phyloP scores from a whole-genome alignment of 352 stramenopile genomes.

The Phytophthora tubulina region DNA sequence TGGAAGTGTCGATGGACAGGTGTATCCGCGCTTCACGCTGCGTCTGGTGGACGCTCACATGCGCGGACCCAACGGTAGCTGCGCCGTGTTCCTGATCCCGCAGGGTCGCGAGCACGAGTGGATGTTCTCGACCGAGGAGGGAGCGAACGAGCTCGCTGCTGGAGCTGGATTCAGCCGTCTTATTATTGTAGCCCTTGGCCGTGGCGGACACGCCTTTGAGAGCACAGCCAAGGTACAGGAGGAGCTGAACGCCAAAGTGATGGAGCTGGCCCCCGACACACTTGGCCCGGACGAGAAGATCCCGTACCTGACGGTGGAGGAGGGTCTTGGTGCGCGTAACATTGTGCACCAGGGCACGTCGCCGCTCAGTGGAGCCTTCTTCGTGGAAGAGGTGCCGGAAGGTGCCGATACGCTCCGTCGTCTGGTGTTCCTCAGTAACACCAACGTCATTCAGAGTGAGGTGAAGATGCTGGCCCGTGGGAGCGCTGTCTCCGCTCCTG shows the following conservation, averaged over 20 bases:
- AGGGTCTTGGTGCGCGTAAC: slow-evolving; percentile 66
- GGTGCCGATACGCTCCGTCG: slow-evolving; percentile 58
- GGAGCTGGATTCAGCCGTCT: slow-evolving; percentile 77
- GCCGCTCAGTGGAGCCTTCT: slow-evolving; percentile 66
- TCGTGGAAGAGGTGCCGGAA: slow-evolving; percentile 76
- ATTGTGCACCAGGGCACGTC: slow-evolving; percentile 66
- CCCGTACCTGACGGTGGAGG: slow-evolving; percentile 78
- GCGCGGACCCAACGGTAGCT: slow-evolving; percentile 63
- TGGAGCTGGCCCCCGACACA: slow-evolving; percentile 67
- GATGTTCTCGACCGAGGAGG: slow-evolving; percentile 81
- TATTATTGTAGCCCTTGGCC: slow-evolving; percentile 73
- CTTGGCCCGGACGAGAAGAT: slow-evolving; percentile 59
- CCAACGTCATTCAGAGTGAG: slow-evolving; percentile 83
- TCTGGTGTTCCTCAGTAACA: slow-evolving; percentile 81
- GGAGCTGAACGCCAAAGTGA: slow-evolving; percentile 76
- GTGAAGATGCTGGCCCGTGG: slow-evolving; percentile 50
- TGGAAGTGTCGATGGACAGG: slow-evolving; percentile 29
- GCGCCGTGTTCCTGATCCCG: slow-evolving; percentile 80
- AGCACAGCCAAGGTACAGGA: slow-evolving; percentile 74
- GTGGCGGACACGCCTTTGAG: slow-evolving; percentile 66
- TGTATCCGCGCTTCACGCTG: slow-evolving; percentile 64
- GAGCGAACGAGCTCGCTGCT: slow-evolving; percentile 64
- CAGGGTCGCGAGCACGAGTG: slow-evolving; percentile 86
- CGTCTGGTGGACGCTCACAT: slow-evolving; percentile 63
- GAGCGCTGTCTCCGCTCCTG: slow-evolving; percentile 8